Evolutionary conservation across 2,329 filamentous ascomycete species (phyloP), one percentile per base, ranked within the genome.

Genomic region (Xylariaceae sp.): DNA sequence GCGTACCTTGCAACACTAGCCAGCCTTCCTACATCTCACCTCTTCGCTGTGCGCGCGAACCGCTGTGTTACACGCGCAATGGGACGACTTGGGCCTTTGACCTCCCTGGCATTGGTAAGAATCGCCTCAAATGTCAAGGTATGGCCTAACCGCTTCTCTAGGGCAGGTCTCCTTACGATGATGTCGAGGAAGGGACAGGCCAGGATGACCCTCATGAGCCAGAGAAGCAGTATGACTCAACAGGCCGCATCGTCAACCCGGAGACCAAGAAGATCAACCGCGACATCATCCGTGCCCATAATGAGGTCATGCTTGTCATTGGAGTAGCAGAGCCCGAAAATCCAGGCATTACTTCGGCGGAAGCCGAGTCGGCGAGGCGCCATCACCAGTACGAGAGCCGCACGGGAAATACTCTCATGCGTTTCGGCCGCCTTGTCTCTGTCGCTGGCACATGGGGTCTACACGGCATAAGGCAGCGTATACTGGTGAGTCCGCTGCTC

Each of bases 291-390:
- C 64, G 74, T 32, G 67, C 74, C 8, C 74, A 78, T 46, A 78
- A 78, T 43, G 73, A 78, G 42, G 74, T 78, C 3, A 78, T 78
- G 74, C 63, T 68, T 13, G 72, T 76, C 8, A 77, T 78, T 24
- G 74, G 74, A 5, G 74, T 77, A 4, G 74, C 73, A 7, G 74
- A 78, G 45, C 69, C 72, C 11, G 73, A 77, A 33, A 67, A 65
- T 32, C 55, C 56, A 4, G 50, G 56, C 15, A 59, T 61, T 4
- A 56, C 58, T 5, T 60, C 67, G 32, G 50, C 55, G 5, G 63
- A 67, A 25, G 12, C 33, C 2, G 43, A 46, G 29, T 53, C 58
- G 2, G 56, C 62, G n/a, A 54, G 56, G 11, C 57, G 60, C 9
- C 68, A 73, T 40, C 53, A 63, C 19, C 53, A 55, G 7, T 67